Evolutionary conservation across 768 basidiomycete species (phyloP).

Genomic region (Dendrothele bispora): DNA sequence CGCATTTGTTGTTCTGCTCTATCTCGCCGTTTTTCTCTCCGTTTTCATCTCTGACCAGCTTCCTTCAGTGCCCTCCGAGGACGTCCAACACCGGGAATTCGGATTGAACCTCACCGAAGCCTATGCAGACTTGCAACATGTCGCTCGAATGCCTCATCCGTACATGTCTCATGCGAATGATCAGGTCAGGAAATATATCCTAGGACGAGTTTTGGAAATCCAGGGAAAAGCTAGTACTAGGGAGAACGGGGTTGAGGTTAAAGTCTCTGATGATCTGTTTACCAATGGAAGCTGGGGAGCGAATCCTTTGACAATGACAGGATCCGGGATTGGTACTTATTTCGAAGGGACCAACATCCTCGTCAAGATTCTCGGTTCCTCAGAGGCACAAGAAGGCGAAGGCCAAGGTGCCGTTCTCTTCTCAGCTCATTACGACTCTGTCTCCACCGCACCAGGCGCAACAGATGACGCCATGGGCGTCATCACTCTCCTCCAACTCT

Average conservation of each 20-base stretch:
- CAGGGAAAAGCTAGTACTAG: too few relatives aligned
- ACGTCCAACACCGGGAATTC: too few relatives aligned
- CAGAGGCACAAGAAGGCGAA: background rate
- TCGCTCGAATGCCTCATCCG: constrained; percentile 71
- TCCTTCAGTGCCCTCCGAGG: constrained; percentile 40
- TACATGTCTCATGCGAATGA: constrained; percentile 81
- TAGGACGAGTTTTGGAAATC: constrained; percentile 50
- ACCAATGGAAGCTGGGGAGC: constrained; percentile 51
- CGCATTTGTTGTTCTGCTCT: constrained; percentile 48
- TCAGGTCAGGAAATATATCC: constrained; percentile 57
- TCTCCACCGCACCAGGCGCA: constrained; percentile 71
- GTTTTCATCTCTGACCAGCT: constrained; percentile 52
- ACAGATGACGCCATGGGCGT: constrained; percentile 82
- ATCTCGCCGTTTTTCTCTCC: constrained; percentile 44
- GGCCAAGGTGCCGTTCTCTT: constrained; percentile 48
- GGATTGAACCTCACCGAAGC: constrained; percentile 54
- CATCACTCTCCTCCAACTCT: constrained; percentile 62
- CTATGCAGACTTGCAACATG: constrained; percentile 60
- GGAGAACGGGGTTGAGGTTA: constrained; percentile 49
- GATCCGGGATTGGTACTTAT: constrained; percentile 27
- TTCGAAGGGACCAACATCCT: constrained; percentile 59
- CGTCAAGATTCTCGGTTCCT: constrained; percentile 32
- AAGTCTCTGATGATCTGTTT: constrained; percentile 48
- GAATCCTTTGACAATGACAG: constrained; percentile 16
- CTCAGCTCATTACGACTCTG: constrained; percentile 83